Evolutionary conservation across 768 basidiomycete species (phyloP), one percentile per base, ranked within the genome.

Genomic region (Trametes maxima): DNA sequence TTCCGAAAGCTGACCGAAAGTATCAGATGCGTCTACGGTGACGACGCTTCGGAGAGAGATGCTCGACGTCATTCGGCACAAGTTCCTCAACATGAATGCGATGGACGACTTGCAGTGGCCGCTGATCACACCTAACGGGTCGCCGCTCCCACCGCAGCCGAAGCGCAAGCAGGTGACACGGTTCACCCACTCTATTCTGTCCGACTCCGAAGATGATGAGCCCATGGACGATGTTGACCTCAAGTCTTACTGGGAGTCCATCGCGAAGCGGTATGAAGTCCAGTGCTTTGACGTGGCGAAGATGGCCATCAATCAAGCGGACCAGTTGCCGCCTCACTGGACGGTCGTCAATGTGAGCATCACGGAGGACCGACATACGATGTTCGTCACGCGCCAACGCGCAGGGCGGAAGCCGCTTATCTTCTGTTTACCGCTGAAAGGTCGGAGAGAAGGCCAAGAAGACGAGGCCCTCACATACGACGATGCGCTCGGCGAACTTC

Each of bases 391-490:
- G 3, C 87, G 95, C 16, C 88, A 94, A 67, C 82, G 88, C 22
- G 79, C 83, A 1, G 79, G 78, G 0, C 72, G 74, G 16, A 74
- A 81, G 4, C 90, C 94, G 0, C 77, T 98, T 24, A 79, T 98
- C 13, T 94, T 98, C 73, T 92, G 91, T 62, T 79, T 98, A 1
- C 96, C 97, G 0, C 78, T 98, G 22, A 90, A 92, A 63, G 90
- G 90, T 12, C 80, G 92, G 48, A 78, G 94, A 43, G 95, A 90
- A 42, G 77, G 85, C 19, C 87, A 85, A 19, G 87, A 87, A 10
- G 87, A 89, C 7, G 87, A 86, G 35, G 83, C 88, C 65, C 80
- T 98, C 42, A 85, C 88, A 1, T 92, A 90, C 67, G 83, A 89
- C 4, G 83, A 85, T 59, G 95, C 92, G 2, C 68, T 89, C 11